Conservation (phyloP, 768 basidiomycete genomes). For the Clathrus columnatus region DNA sequence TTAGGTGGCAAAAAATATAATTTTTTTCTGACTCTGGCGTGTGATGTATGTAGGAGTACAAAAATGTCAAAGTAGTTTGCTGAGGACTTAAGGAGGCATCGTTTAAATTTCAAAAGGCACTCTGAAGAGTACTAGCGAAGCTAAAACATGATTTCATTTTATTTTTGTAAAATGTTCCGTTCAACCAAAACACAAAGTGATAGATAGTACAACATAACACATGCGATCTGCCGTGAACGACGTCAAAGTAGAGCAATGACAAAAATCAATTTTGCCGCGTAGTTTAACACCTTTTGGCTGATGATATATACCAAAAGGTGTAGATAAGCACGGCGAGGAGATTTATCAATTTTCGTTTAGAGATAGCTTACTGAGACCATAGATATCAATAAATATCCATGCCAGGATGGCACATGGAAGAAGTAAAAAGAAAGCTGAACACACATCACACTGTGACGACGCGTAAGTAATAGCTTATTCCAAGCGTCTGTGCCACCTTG, state of each 20-base stretch:
- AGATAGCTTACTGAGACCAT: not conserved
- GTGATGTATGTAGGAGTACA: too few relatives aligned
- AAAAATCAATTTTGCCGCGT: constrained; percentile 3
- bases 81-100: too few relatives aligned
- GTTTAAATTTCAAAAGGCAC: not conserved
- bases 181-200: constrained; percentile 4
- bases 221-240: constrained; percentile 10
- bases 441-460: constrained; percentile 10
- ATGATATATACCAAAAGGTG: not conserved
- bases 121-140: not conserved
- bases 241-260: too few relatives aligned
- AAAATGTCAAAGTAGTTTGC: too few relatives aligned
- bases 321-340: constrained; percentile 9
- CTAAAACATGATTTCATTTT: not conserved
- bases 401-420: not conserved
- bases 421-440: not conserved
- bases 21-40: too few relatives aligned
- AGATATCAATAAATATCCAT: not conserved
- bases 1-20: not conserved
- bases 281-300: constrained; percentile 10
- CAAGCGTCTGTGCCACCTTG: too few relatives aligned
- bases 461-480: too few relatives aligned
- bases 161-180: not conserved
- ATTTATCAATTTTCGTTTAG: not conserved
- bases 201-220: not conserved